phyloP scores from a whole-genome alignment of 306 rosid species.

The Trifolium subterraneum region DNA sequence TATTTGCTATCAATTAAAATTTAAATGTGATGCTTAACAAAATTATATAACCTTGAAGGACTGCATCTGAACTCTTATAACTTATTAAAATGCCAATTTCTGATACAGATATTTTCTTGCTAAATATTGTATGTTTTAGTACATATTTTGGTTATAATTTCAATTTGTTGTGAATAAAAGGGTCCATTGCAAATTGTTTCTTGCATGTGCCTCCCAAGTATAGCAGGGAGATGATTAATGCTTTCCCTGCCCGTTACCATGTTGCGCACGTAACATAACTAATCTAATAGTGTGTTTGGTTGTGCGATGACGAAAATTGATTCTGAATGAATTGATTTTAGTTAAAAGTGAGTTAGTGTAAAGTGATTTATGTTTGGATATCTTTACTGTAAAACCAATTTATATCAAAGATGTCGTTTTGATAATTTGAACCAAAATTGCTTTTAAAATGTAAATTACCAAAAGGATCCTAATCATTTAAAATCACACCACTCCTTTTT shows the following conservation, averaged over 20 bases:
- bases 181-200: neutral
- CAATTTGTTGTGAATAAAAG: conserved; percentile 18
- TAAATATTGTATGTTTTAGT: neutral
- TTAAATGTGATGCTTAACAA: neutral
- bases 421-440: no score
- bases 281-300: neutral
- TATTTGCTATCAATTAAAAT: neutral
- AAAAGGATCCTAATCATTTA: no score
- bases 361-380: no score
- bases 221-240: neutral
- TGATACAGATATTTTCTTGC: neutral
- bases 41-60: neutral
- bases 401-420: no score
- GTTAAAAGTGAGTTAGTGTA: no score
- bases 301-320: no score
- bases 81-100: neutral
- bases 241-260: neutral
- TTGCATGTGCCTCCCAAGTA: neutral
- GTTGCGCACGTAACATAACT: neutral
- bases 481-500: no score
- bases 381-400: no score
- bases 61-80: neutral
- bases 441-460: no score
- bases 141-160: neutral
- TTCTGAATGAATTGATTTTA: no score